A percentile compares a stretch with the other conserved stretches of the same genome.
Evolutionary conservation across 1,284 basidiomycete species (phyloP).

Genomic region (Trichosporon coremiiforme): DNA sequence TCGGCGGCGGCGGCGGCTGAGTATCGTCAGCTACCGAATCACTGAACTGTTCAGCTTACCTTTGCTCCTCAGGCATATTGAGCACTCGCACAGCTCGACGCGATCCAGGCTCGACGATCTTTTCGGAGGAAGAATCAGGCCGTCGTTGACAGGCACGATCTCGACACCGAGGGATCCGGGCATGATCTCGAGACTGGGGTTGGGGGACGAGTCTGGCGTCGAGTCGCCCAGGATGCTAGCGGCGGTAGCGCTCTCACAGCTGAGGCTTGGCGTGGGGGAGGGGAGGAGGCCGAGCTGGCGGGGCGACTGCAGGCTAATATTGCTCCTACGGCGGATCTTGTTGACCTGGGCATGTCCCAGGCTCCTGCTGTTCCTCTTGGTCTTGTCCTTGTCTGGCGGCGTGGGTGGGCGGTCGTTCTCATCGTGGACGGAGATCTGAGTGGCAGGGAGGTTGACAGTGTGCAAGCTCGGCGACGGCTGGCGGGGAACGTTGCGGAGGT

Average conservation of each 20-base stretch:
- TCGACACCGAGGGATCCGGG: neutral
- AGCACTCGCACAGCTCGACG: conserved; percentile 3
- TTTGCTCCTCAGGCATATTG: conserved; percentile 4
- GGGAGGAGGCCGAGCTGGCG: neutral
- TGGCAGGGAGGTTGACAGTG: neutral
- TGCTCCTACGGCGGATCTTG: neutral
- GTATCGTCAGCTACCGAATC: neutral
- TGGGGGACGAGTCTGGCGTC: neutral
- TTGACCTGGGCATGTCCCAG: neutral
- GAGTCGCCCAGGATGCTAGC: conserved; percentile 15
- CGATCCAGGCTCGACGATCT: neutral
- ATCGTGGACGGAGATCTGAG: neutral
- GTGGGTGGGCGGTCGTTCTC: neutral
- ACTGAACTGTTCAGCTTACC: neutral
- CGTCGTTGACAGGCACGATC: neutral
- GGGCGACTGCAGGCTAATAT: neutral
- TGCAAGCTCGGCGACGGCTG: neutral
- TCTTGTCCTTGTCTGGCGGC: neutral
- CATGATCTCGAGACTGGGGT: conserved; percentile 7
- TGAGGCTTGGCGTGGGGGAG: neutral
- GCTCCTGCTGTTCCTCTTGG: neutral
- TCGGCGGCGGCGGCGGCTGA: neutral
- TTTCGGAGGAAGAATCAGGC: neutral
- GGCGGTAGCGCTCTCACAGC: conserved; percentile 16
- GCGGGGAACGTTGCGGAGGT: neutral